Conservation (phyloP, 768 basidiomycete genomes). For the Austroboletus festivus region DNA sequence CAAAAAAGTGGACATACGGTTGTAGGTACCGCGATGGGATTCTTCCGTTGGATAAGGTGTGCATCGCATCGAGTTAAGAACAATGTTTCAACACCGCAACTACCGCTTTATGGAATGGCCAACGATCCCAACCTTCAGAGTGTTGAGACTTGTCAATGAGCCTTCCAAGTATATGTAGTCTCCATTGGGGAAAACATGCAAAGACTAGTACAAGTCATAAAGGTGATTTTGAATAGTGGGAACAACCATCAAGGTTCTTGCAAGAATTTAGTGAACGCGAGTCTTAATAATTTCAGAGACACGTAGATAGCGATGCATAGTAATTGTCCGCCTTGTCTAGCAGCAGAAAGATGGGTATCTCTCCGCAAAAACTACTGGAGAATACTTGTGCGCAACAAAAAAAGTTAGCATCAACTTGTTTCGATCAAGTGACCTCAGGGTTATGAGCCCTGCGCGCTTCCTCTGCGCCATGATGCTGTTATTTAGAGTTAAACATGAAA, state of each 20-base stretch:
- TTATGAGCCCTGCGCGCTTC: constrained; percentile 50
- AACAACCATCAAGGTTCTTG: constrained; percentile 9
- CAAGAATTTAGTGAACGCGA: constrained; percentile 1
- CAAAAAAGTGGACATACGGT: no score
- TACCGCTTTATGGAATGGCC: no score
- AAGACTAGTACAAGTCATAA: no score
- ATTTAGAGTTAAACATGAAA: no score
- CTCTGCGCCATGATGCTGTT: constrained; percentile 46
- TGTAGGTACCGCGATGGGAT: no score
- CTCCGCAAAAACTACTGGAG: background rate
- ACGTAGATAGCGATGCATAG: constrained; percentile 39
- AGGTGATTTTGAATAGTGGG: background rate
- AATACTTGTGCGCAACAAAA: background rate
- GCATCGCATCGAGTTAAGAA: no score
- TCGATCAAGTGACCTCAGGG: constrained; percentile 49
- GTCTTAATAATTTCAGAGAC: constrained; percentile 12
- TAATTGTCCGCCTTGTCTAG: background rate
- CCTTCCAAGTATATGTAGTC: no score
- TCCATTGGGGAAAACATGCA: no score
- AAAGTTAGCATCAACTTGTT: constrained; percentile 40
- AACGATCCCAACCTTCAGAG: no score
- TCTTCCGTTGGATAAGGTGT: no score
- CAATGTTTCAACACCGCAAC: no score
- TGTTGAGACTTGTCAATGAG: no score
- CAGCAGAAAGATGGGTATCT: background rate